Conservation (phyloP, 257 asterid genomes). For the Lycium barbarum region DNA sequence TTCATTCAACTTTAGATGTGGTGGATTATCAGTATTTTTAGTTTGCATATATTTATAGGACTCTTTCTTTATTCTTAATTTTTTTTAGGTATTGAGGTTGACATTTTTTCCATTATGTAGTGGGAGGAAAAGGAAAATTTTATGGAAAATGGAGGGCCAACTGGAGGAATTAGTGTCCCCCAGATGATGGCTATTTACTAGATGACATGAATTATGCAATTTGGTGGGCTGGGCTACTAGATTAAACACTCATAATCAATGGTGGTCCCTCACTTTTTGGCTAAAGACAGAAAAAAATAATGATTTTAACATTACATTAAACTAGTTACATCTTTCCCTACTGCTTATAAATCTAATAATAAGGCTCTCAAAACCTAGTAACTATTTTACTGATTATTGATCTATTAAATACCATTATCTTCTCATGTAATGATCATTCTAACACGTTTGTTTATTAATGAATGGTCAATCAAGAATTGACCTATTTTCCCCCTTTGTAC, state of each 20-base stretch:
- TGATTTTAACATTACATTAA: constrained; percentile 5
- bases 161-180: not conserved
- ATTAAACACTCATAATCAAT: not conserved
- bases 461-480: not conserved
- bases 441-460: no score
- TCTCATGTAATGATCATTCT: not conserved
- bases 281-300: not conserved
- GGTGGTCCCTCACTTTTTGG: not conserved
- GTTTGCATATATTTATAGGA: no score
- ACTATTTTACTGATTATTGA: no score
- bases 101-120: not conserved
- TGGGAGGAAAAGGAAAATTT: not conserved
- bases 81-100: not conserved
- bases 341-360: not conserved
- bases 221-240: constrained; percentile 19
- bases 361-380: not conserved
- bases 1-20: no score
- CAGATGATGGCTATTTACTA: not conserved
- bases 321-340: not conserved
- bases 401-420: not conserved
- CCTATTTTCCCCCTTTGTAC: not conserved
- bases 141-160: not conserved
- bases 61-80: not conserved
- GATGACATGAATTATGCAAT: not conserved
- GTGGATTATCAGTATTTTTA: no score